Conservation (phyloP, 1,284 basidiomycete genomes). For the Heterobasidion irregulare region DNA sequence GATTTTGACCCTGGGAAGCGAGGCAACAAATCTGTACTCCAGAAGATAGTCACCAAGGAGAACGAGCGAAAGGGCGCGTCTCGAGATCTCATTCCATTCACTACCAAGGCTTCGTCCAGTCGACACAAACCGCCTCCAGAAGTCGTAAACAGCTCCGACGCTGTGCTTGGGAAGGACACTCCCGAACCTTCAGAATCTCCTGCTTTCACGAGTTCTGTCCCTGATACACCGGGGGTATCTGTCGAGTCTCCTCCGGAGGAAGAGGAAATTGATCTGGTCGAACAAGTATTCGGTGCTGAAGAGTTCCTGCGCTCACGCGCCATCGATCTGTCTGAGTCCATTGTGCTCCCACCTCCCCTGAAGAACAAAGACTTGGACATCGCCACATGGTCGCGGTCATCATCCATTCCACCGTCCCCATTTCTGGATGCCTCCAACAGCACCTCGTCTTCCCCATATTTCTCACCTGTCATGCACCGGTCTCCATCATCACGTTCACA, state of each 20-base stretch:
- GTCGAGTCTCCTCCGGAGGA: constrained; percentile 35
- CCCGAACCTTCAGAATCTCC: constrained; percentile 13
- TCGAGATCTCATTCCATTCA: constrained; percentile 33
- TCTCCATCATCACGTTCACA: constrained; percentile 8
- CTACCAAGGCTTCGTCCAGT: constrained; percentile 2
- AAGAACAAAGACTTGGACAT: constrained; percentile 88
- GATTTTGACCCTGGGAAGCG: constrained; percentile 89
- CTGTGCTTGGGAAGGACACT: constrained; percentile 15
- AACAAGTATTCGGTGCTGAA: constrained; percentile 82
- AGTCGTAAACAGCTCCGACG: constrained; percentile 15
- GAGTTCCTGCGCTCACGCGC: constrained; percentile 62
- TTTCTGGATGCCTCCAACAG: constrained; percentile 16
- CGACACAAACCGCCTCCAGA: constrained; percentile 7
- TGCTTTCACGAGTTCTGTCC: constrained; percentile 15
- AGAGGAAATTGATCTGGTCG: constrained; percentile 91
- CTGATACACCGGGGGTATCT: neutral
- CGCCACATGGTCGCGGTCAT: constrained; percentile 69
- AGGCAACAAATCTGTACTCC: constrained; percentile 80
- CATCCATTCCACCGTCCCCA: constrained; percentile 44
- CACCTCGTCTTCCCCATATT: neutral
- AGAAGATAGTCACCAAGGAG: constrained; percentile 77
- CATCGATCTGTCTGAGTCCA: constrained; percentile 73
- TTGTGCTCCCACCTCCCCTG: constrained; percentile 71
- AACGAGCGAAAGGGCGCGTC: constrained; percentile 46
- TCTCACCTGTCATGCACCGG: constrained; percentile 1